Base-by-base conservation (phyloP, 164 flowering plant species). In the Tetracentron sinense region DNA sequence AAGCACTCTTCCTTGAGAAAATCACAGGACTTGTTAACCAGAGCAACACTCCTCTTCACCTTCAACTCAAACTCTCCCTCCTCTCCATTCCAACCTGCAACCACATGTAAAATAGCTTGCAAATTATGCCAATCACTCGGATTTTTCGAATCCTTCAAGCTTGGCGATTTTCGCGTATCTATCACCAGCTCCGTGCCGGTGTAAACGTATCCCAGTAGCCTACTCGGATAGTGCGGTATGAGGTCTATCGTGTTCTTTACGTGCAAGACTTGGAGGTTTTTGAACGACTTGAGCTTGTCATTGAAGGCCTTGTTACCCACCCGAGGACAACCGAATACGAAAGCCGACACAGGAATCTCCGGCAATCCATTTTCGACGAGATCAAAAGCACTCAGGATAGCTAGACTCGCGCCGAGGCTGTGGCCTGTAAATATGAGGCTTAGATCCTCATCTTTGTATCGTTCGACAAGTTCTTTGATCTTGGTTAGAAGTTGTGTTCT, bases 121-220 rank as follows among this genome's bases (percentile, higher is more conserved):
- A 91, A 65, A 47, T 91, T 89, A 54, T 91, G 96, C 90, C 93
- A 84, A 42, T 88, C 93, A 25, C 94, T 62, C 2, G 92, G 83
- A 57, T 77, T 73, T 69, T 55, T 73, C 20, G 89, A 83, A 11
- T 80, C 78, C 72, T 88, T 89, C 78, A 89, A 67, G 62, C 60
- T 56, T 16, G 84, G 80, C 0, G 97, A 88, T 56, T 82, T 84
- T 53, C 89, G 61, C 2, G 84, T 80, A 56, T 91, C 93, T 25
- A 91, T 79, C 49, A 48, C 67, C 10, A 91, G 75, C 48, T 83
- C 79, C 0, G 48, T 59, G 0, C 92, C 93, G 0, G 74, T 59
- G 33, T 77, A 7, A 3, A 33, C 72, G 29, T 81, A 91, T n/a
- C 89, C 88, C 23, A 87, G 2, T 5, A 81, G 26, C 23, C 21